Evolutionary conservation across 225 moss, liverwort and hornwort genomes (phyloP), one percentile per base, ranked within the genome.

Genomic region (Sphagnum contortum): DNA sequence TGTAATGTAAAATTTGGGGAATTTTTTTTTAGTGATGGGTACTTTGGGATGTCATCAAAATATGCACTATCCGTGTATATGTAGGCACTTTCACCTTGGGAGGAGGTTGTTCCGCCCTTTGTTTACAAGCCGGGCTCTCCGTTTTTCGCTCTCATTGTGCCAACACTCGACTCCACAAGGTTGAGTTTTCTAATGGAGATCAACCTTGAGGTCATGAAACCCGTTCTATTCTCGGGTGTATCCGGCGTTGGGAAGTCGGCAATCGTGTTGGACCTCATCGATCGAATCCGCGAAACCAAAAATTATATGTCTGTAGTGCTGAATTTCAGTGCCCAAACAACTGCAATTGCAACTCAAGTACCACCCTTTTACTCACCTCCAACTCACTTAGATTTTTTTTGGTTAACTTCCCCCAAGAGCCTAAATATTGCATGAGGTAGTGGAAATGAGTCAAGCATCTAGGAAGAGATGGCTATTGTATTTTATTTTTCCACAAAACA

Each of bases 281-380:
- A 68, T 50, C 59, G 74, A 2, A 4, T 94, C 47, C 76, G 87
- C 2, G 86, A 94, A 55, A 71, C 74, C 0, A 88, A 86, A 50
- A 89, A 79, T 3, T 91, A 87, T 4, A 82, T 86, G 78, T 76
- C 94, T 0, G 89, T 94, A 44, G 76, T 91, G 0, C 66, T 94
- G 4, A 94, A 94, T 58, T 94, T 94, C 65, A 94, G 91, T 79
- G 94, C 94, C 3, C 94, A 94, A 74, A 91, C 94, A 12, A 84
- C 91, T 4, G 83, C 91, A 51, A 82, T 91, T 69, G 94, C 94
- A 59, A 91, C 91, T 54, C 94, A 94, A 75, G 94, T 93, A 69
- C 7, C 5, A 29, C 29, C 29, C 29, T 29, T 29, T 29, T 29
- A 29, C 29, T 29, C 29, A 1, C 29, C 29, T 29, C 29, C 29